phyloP scores from a whole-genome alignment of 2,329 filamentous ascomycete genomes.

The Stagonosporopsis cucurbitacearum region DNA sequence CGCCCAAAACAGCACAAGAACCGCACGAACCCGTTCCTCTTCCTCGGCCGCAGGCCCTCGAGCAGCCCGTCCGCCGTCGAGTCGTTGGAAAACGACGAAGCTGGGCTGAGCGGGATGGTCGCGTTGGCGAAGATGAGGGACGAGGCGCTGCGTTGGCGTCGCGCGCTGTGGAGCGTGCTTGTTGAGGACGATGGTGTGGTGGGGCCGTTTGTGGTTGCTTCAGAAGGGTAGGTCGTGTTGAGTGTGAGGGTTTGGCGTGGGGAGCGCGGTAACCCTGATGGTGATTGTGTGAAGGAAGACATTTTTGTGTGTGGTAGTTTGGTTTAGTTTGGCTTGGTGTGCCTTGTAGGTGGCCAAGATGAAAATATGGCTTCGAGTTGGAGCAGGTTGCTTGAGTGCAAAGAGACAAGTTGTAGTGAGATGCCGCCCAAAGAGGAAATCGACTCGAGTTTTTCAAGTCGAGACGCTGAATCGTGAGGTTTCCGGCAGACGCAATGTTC shows the following conservation, averaged over 20 bases:
- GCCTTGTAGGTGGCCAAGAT: neutral
- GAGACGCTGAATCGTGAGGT: neutral
- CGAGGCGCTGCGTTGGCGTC: conserved; percentile 18
- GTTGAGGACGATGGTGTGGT: conserved; percentile 14
- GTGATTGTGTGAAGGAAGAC: conserved; percentile 24
- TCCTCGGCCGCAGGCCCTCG: conserved; percentile 37
- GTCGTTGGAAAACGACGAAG: conserved; percentile 22
- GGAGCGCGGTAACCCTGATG: conserved; percentile 30
- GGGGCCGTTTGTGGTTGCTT: neutral
- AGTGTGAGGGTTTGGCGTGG: conserved; percentile 32
- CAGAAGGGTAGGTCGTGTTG: conserved; percentile 27
- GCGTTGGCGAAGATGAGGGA: conserved; percentile 45
- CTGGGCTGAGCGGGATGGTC: conserved; percentile 43
- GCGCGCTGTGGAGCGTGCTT: neutral
- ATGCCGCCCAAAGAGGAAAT: neutral
- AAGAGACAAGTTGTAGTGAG: neutral
- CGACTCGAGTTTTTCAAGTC: neutral
- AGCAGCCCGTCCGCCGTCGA: conserved; percentile 26
- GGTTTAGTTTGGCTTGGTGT: neutral
- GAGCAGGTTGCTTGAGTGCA: no score
- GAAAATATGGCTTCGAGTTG: neutral
- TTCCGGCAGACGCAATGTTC: conserved; percentile 19
- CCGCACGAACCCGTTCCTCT: conserved; percentile 38
- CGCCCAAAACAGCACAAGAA: conserved; percentile 46
- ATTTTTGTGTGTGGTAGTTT: conserved; percentile 4